A percentile compares a stretch with the other conserved stretches of the same genome.
These are phyloP conservation scores for Fraxinus anomala DNA, from an alignment of 257 asterid genomes.

Conservation along the genomic window DNA sequence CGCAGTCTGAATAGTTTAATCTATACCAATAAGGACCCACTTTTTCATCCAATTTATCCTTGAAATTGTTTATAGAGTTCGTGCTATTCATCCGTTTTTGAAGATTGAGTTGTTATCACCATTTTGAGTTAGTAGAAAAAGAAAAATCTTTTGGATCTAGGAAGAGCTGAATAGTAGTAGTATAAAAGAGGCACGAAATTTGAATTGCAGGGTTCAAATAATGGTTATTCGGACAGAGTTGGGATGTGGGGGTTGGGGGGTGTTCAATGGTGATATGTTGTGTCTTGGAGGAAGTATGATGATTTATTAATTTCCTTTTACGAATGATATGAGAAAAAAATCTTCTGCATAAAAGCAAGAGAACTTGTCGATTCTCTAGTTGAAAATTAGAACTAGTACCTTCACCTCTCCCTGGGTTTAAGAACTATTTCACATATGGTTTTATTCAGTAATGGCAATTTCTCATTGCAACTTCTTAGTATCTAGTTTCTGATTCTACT, in stretches of 20 bases:
- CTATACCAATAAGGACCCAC: not conserved
- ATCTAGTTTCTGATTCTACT: not conserved
- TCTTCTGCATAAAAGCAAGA: not conserved
- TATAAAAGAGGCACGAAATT: not conserved
- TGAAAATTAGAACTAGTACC: not conserved
- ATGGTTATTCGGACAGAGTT: not conserved
- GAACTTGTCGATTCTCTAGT: not conserved
- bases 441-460: not conserved
- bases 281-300: not conserved
- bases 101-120: not conserved
- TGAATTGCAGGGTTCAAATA: not conserved
- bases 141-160: not conserved
- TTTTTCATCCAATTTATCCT: not conserved
- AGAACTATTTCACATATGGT: not conserved
- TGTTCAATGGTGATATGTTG: not conserved
- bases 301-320: not conserved
- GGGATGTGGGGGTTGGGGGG: not conserved
- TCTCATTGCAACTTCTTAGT: not conserved
- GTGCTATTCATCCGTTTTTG: not conserved
- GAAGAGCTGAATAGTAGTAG: not conserved
- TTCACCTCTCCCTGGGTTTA: not conserved
- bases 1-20: not conserved
- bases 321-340: not conserved
- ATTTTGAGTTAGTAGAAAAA: not conserved
- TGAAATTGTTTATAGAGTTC: not conserved